Evolutionary conservation across 441 rosid genomes (phyloP), one percentile per base, ranked within the genome.

Genomic region (Adansonia grandidieri): DNA sequence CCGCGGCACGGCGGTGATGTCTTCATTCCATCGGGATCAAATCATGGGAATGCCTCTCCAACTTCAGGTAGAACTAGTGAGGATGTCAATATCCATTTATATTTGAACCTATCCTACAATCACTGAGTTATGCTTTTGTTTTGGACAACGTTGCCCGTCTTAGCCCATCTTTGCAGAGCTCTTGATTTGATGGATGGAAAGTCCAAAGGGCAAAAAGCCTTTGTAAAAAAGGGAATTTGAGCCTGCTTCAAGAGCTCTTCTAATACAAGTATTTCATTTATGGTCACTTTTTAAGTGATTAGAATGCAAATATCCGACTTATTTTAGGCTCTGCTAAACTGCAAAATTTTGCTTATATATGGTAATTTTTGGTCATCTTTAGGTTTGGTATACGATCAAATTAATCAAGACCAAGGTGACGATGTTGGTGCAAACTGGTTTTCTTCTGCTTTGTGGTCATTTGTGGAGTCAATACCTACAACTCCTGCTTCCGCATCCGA

Each of bases 401-500:
- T 51, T 51, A 83, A 66, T 77, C 85, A 74, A 81, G 86, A 80
- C 62, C 89, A 81, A 78, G 78, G 48, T 17, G 84, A 82, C 19
- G 86, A 28, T 32, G 88, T 71, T 75, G 84, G 82, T 14, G 65
- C 77, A 57, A 83, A 91, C 78, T 79, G 81, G 86, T 58, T 95
- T 67, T 89, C 97, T 28, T 92, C 95, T 5, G 81, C 92, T 5
- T 28, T 95, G 79, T 95, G 98, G 98, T 54, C 85, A 11, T 88
- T 92, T 71, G 87, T 93, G 73, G 98, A 93, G 60, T 92, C 98
- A 9, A 91, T 93, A 79, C 98, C 96, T 15, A 84, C 93, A 10
- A 80, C 89, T 32, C 98, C 97, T 7, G 98, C 98, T 32, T 90
- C 91, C 40, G 98, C 98, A 4, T 73, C 96, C 0, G 98, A 95